phyloP scores from a whole-genome alignment of 495 filamentous ascomycete species.

The Baudoinia panamericana region DNA sequence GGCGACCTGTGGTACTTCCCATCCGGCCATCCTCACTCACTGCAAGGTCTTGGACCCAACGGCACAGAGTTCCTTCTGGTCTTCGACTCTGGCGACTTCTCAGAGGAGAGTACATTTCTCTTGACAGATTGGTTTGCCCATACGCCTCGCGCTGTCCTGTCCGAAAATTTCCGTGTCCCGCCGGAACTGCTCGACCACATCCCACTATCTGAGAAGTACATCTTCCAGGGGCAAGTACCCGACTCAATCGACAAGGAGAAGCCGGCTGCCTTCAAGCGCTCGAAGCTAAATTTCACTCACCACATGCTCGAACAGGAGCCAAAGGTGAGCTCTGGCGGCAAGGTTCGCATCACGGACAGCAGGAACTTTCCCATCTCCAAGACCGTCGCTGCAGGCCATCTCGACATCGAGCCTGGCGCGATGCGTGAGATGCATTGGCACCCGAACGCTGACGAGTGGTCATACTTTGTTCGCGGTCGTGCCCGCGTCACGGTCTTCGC shows the following conservation, averaged over 20 bases:
- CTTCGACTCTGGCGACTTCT: slow-evolving; percentile 56
- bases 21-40: slow-evolving; percentile 54
- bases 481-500: slow-evolving; percentile 55
- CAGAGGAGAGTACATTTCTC: slow-evolving; percentile 57
- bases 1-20: slow-evolving; percentile 69
- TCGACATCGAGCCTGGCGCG: slow-evolving; percentile 51
- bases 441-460: slow-evolving; percentile 55
- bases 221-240: slow-evolving; percentile 43
- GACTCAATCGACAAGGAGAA: slow-evolving; percentile 37
- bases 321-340: slow-evolving; percentile 19
- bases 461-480: slow-evolving; percentile 56
- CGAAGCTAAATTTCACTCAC: slow-evolving; percentile 47
- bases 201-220: slow-evolving; percentile 50
- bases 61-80: slow-evolving; percentile 60
- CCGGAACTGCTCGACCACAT: slow-evolving; percentile 47
- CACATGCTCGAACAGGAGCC: slow-evolving; percentile 47
- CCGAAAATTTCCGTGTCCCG: slow-evolving; percentile 50
- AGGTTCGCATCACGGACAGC: slow-evolving; percentile 51
- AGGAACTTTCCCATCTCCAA: slow-evolving; percentile 51
- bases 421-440: slow-evolving; percentile 79
- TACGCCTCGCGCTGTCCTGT: slow-evolving; percentile 48
- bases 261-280: slow-evolving; percentile 40
- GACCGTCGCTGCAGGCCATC: slow-evolving; percentile 50
- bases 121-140: slow-evolving; percentile 56
- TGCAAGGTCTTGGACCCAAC: slow-evolving; percentile 51